phyloP scores from a whole-genome alignment of 257 asterid species.

The Gentiana dahurica region DNA sequence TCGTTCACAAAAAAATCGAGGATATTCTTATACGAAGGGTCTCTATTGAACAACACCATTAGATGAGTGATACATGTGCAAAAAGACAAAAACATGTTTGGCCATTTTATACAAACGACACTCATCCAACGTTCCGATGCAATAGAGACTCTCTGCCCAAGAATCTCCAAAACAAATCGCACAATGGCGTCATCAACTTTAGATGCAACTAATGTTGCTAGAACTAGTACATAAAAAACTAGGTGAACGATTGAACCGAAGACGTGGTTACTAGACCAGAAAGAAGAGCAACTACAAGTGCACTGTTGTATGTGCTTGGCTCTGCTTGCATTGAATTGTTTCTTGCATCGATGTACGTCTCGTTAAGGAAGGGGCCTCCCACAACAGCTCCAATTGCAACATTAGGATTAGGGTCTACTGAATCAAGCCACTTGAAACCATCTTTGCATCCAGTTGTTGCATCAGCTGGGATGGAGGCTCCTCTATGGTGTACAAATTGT shows the following conservation, averaged over 20 bases:
- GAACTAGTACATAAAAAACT: background rate
- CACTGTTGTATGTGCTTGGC: constrained; percentile 64
- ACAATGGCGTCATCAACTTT: no score
- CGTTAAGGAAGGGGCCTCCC: constrained; percentile 73
- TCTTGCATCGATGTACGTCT: constrained; percentile 44
- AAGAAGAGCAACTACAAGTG: constrained; percentile 61
- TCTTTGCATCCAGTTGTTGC: constrained; percentile 45
- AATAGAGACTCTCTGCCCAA: no score
- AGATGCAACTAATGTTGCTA: no score
- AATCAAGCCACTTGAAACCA: constrained; percentile 64
- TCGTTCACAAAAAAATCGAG: no score
- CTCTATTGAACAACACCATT: no score
- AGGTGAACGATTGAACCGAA: constrained; percentile 18
- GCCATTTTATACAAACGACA: no score
- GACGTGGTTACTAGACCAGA: constrained; percentile 56
- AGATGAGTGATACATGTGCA: no score
- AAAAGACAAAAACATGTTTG: no score
- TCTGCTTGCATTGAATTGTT: constrained; percentile 72
- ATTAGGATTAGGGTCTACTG: constrained; percentile 52
- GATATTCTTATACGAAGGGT: no score
- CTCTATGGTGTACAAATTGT: constrained; percentile 62
- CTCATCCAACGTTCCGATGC: no score
- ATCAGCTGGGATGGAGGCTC: constrained; percentile 63
- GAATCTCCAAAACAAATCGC: no score
- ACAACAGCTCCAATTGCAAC: constrained; percentile 65